Base-by-base conservation (phyloP, 2,329 filamentous ascomycete genomes). In the Penicillium olsonii region DNA sequence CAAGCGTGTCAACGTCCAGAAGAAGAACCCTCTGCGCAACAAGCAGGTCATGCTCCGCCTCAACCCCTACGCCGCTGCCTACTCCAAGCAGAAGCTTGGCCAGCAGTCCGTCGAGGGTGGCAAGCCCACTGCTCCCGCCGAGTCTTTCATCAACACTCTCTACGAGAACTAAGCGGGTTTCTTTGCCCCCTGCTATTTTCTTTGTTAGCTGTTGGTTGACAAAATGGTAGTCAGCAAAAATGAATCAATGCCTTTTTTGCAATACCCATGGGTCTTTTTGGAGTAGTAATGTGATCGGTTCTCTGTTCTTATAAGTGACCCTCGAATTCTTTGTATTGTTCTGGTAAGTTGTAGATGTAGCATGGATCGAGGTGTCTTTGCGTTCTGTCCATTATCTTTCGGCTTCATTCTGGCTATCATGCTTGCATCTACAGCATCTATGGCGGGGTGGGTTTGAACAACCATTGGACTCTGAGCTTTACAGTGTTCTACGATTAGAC, bases 11-110 rank as follows among this genome's bases (percentile, higher is more conserved):
- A 79, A 83, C 71, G 90, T 96, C 65, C 92, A 96, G 85, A 99
- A 99, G 91, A 97, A 97, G 92, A 99, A 99, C 85, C 94, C 94
- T 71, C 91, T 99, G 66, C 84, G 83, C 80, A 99, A 99, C 88
- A 95, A 91, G 86, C 94, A 97, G 84, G 88, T 99, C 65, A 85
- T 96, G 78, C 88, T 99, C 74, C 88, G 94, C 70, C 88, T 99
- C 77, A 99, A 99, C 87, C 94, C 94, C 60, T 99, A 99, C 80
- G 92, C 94, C 66, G 82, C 87, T 67, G 86, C 89, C 58, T 99
- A 95, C 80, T 81, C 86, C 67, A 90, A 95, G 84, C 84, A 90
- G 70, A 87, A 90, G 79, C 76, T 94, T 52, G 90, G 90, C 63
- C 82, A 87, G 76, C 77, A 84, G 78, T 82, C 84, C 76, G 66